Percentiles rank a stretch among this genome's conserved stretches.
These are phyloP conservation scores for Naganishia liquefaciens DNA, from an alignment of 1,284 basidiomycete species.

Conservation along the genomic window DNA sequence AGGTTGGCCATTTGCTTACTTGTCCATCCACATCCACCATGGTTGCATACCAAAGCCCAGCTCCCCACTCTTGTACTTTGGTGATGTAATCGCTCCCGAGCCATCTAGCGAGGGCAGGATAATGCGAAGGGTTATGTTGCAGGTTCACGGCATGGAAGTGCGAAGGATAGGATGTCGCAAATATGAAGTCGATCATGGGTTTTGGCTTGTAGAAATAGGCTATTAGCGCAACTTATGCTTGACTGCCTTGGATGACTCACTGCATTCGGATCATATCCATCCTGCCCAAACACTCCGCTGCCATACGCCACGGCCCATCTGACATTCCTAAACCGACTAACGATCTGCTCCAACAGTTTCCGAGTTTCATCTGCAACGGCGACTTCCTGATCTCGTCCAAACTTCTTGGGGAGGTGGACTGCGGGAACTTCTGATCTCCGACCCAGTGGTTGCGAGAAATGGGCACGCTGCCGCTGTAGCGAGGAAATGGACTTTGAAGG, in stretches of 20 bases:
- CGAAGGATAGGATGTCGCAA: conserved; percentile 84
- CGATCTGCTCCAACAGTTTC: conserved; percentile 29
- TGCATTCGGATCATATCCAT: conserved; percentile 40
- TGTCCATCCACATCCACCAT: conserved; percentile 79
- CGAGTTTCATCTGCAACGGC: conserved; percentile 23
- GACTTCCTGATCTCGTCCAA: conserved; percentile 29
- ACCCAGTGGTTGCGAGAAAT: conserved; percentile 12
- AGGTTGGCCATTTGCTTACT: conserved; percentile 59
- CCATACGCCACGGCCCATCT: conserved; percentile 53
- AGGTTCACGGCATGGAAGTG: conserved; percentile 97
- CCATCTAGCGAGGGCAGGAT: conserved; percentile 78
- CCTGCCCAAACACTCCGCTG: conserved; percentile 51
- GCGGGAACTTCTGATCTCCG: conserved; percentile 9
- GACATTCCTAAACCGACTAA: conserved; percentile 26
- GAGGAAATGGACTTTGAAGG: conserved; percentile 18
- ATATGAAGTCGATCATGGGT: conserved; percentile 87
- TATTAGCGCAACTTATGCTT: background rate
- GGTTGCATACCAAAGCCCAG: conserved; percentile 94
- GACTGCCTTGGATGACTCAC: conserved; percentile 36
- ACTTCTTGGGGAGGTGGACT: conserved; percentile 25
- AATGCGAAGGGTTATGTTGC: conserved; percentile 83
- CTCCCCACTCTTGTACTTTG: conserved; percentile 73
- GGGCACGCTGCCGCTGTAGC: conserved; percentile 17
- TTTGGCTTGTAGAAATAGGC: conserved; percentile 29
- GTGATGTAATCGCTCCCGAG: conserved; percentile 77